Conservation (phyloP, 2,329 filamentous ascomycete species). For the Colletotrichum sansevieriae region DNA sequence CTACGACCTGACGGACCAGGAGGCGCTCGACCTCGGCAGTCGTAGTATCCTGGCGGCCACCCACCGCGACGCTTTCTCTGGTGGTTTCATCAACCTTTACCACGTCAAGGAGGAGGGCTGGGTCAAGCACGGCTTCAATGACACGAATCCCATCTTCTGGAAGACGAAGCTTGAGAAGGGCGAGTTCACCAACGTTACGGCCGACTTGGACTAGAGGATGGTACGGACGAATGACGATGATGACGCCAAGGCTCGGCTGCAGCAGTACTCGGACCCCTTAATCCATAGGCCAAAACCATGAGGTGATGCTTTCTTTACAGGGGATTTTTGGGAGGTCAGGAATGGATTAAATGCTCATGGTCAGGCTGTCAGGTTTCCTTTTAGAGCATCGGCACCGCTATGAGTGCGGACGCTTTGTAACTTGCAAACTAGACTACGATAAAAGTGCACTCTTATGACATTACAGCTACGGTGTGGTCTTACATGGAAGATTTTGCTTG, state of each 20-base stretch:
- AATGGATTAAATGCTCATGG: conserved; percentile 26
- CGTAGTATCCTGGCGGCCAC: conserved; percentile 96
- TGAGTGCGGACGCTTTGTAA: conserved; percentile 36
- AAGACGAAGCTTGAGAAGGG: conserved; percentile 98
- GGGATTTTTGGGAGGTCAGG: conserved; percentile 6
- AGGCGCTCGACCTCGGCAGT: conserved; percentile 90
- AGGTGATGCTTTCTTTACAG: neutral
- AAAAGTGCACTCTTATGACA: conserved; percentile 39
- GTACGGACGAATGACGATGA: conserved; percentile 11
- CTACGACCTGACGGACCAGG: conserved; percentile 88
- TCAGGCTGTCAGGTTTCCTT: conserved; percentile 19
- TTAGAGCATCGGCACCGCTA: conserved; percentile 11
- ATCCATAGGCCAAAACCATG: neutral
- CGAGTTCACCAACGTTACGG: conserved; percentile 97
- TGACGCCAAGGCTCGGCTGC: neutral
- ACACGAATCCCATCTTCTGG: conserved; percentile 99
- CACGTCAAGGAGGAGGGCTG: conserved; percentile 99
- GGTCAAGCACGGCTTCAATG: conserved; percentile 98
- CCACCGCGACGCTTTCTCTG: conserved; percentile 97
- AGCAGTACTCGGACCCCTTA: neutral
- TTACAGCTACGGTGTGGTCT: neutral
- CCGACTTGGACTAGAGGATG: conserved; percentile 70
- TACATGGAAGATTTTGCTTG: neutral
- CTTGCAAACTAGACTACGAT: conserved; percentile 43
- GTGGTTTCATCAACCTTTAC: conserved; percentile 98